These are phyloP conservation scores for Westerdykella aurantiaca DNA, from an alignment of 2,329 filamentous ascomycete species.

Conservation along the genomic window DNA sequence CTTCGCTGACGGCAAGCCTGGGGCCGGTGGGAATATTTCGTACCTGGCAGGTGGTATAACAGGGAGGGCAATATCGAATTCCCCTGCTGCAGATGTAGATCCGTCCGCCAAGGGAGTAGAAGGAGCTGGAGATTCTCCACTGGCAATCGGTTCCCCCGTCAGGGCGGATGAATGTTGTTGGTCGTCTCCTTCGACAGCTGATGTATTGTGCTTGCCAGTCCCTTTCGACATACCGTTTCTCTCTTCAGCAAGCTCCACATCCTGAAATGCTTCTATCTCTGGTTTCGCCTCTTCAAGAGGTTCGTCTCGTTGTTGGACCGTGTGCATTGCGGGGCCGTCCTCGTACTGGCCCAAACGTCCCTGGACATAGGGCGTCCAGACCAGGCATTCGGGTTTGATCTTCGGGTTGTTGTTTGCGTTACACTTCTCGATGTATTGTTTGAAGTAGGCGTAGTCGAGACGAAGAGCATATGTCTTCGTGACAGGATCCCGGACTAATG, in stretches of 20 bases:
- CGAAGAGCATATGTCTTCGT: slow-evolving; percentile 86
- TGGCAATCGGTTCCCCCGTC: slow-evolving; percentile 10
- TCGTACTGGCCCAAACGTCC: slow-evolving; percentile 80
- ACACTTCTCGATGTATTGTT: slow-evolving; percentile 82
- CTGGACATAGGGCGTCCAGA: slow-evolving; percentile 98
- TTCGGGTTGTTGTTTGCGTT: slow-evolving; percentile 82
- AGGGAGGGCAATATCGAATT: slow-evolving; percentile 6
- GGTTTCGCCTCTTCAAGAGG: slow-evolving; percentile 45
- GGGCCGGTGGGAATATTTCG: slow-evolving; percentile 69
- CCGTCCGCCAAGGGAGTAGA: slow-evolving; percentile 30
- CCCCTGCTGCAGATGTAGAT: slow-evolving; percentile 18
- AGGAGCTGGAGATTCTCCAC: slow-evolving; percentile 27
- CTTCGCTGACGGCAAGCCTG: slow-evolving; percentile 40
- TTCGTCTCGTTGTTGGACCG: slow-evolving; percentile 81
- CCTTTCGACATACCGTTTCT: slow-evolving; percentile 16
- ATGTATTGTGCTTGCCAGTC: slow-evolving; percentile 5
- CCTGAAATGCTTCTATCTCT: slow-evolving; percentile 40
- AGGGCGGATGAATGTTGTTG: neutral
- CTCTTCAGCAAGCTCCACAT: slow-evolving; percentile 27
- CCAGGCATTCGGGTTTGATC: slow-evolving; percentile 71
- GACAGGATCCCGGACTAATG: slow-evolving; percentile 80
- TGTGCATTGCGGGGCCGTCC: slow-evolving; percentile 71
- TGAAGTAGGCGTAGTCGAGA: slow-evolving; percentile 78
- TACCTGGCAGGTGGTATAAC: slow-evolving; percentile 66
- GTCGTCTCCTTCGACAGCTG: neutral